Evolutionary conservation across 1,139 yeast genomes (phyloP).

Genomic region (Arxiozyma telluris): DNA sequence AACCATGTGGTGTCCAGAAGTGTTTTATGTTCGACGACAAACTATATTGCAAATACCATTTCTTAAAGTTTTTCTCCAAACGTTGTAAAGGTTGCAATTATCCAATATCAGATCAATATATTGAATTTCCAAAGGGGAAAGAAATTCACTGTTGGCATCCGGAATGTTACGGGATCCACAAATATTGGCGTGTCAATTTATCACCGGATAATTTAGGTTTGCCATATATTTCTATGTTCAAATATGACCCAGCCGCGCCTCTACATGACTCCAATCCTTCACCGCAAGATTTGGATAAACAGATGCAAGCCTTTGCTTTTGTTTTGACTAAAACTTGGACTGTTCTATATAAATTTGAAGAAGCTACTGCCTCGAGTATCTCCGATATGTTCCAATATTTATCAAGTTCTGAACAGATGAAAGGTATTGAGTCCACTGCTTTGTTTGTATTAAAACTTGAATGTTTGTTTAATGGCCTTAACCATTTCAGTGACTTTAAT

Average conservation of each 20-base stretch:
- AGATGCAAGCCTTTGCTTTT: conserved; percentile 45
- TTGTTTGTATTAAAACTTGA: conserved; percentile 66
- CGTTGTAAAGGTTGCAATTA: conserved; percentile 91
- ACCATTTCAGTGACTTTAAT: conserved; percentile 33
- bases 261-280: conserved; percentile 31
- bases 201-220: conserved; percentile 56
- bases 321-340: conserved; percentile 81
- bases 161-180: conserved; percentile 95
- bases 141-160: conserved; percentile 97
- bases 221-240: conserved; percentile 32
- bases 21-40: conserved; percentile 81
- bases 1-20: conserved; percentile 85
- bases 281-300: conserved; percentile 50
- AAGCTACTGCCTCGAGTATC: conserved; percentile 82
- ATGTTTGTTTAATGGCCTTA: conserved; percentile 69
- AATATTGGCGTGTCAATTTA: conserved; percentile 90
- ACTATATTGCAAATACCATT: conserved; percentile 87
- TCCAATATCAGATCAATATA: conserved; percentile 88
- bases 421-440: conserved; percentile 68
- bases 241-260: conserved; percentile 20
- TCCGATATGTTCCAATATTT: conserved; percentile 88
- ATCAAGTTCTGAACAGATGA: conserved; percentile 61
- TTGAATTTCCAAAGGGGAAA: conserved; percentile 89
- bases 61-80: conserved; percentile 73
- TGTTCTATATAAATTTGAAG: conserved; percentile 81